Base-by-base conservation (phyloP, 768 basidiomycete species). In the Collybia sordida region DNA sequence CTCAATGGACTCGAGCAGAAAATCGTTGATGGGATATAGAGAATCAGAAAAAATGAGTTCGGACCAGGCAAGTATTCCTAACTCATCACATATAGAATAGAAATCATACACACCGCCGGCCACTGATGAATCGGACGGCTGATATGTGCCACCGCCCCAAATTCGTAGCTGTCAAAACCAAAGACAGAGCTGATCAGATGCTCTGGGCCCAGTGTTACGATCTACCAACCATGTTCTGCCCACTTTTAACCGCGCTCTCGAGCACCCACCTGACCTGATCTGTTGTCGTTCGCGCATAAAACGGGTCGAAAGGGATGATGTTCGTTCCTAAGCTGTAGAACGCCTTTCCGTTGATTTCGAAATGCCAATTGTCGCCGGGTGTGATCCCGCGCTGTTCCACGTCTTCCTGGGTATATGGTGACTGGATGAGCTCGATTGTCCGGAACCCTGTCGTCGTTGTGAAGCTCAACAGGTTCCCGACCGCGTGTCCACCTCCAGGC, bases 321-420 rank as follows among this genome's bases (percentile, higher is more conserved):
- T 81, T 83, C 18, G 79, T 81, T 8, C 82, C 81, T 8, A 74
- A 67, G 43, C 73, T 76, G 52, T 79, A 82, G 55, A 82, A 80
- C 12, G 73, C 71, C 58, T 75, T 73, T 11, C 82, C 81, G 45
- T 83, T 82, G 50, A 83, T 69, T 51, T 76, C 70, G 59, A 83
- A 83, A 59, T 82, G 79, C 74, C 79, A 82, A 55, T 82, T 72
- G 53, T 84, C 80, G 8, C 81, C 81, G 2, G 81, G 79, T 1
- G 74, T 81, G 47, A 82, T 81, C 0, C 80, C 79, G 3, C 76
- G 70, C 27, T 62, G 55, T 3, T 59, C 61, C 19, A 81, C 56
- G 25, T 82, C 79, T 21, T 69, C 63, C 42, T 72, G 64, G 6
- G 72, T 60, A 53, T 81, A 81, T 3, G 74, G 64, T 6, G 69